Percentiles rank a stretch among this genome's conserved stretches.
These are phyloP conservation scores for Syzygium oleosum DNA, from an alignment of 345 rosid species.

Conservation along the genomic window DNA sequence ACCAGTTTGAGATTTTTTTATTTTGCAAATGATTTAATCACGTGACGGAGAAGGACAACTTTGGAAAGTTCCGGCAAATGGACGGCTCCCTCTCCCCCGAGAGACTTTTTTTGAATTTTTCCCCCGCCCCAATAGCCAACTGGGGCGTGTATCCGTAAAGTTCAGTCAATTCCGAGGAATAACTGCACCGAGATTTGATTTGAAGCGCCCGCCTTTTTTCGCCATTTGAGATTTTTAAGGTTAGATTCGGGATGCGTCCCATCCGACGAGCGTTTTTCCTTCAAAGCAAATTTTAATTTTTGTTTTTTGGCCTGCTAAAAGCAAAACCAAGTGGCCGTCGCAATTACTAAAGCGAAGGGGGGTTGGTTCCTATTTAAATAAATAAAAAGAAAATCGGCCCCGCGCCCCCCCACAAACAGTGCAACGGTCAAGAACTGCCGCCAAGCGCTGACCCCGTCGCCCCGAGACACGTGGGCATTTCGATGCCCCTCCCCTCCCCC, in stretches of 20 bases:
- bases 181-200: not conserved
- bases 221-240: not conserved
- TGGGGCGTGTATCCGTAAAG: too few species aligned
- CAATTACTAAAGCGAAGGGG: not conserved
- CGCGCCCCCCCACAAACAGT: not conserved
- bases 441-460: not conserved
- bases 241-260: not conserved
- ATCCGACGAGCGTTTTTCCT: not conserved
- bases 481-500: too few species aligned
- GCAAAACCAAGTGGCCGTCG: not conserved
- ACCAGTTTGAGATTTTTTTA: too few species aligned
- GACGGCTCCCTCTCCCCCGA: not conserved
- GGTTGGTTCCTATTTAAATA: too few species aligned
- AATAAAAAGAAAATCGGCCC: not conserved
- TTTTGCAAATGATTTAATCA: too few species aligned
- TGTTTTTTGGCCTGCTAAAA: too few species aligned
- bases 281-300: too few species aligned
- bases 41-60: not conserved
- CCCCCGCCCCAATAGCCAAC: not conserved
- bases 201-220: not conserved
- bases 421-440: conserved; percentile 5
- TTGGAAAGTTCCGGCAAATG: too few species aligned
- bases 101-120: too few species aligned
- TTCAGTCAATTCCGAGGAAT: too few species aligned
- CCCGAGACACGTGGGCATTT: not conserved